phyloP scores from a whole-genome alignment of 2,329 filamentous ascomycete species.

The Geosmithia morbida region DNA sequence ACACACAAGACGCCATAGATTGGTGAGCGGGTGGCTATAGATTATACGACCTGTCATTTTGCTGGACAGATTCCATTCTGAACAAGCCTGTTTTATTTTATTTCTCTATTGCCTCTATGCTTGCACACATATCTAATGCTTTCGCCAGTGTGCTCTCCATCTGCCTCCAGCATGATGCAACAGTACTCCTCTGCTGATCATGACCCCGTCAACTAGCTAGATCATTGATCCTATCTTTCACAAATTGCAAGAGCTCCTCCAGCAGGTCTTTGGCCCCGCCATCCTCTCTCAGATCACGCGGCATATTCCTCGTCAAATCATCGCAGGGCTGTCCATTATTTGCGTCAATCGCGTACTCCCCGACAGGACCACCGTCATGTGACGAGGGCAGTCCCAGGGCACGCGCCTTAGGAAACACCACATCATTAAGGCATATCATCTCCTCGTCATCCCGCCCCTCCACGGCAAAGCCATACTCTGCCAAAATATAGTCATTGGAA shows the following conservation, averaged over 20 bases:
- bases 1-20: too few species aligned
- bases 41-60: too few species aligned
- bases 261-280: background rate
- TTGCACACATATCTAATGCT: background rate
- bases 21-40: too few species aligned
- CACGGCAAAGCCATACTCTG: constrained; percentile 45
- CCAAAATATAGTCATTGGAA: constrained; percentile 56
- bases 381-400: background rate
- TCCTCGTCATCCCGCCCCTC: constrained; percentile 33
- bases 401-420: constrained; percentile 24
- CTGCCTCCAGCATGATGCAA: background rate
- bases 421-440: constrained; percentile 31
- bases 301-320: background rate
- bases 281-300: background rate
- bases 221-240: background rate
- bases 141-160: background rate
- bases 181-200: background rate
- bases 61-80: background rate
- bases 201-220: background rate
- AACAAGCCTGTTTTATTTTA: background rate
- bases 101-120: background rate
- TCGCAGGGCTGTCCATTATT: background rate
- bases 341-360: background rate
- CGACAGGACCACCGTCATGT: background rate
- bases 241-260: background rate